These are phyloP conservation scores for Cicer arietinum DNA, from an alignment of 306 rosid species.

Conservation along the genomic window DNA sequence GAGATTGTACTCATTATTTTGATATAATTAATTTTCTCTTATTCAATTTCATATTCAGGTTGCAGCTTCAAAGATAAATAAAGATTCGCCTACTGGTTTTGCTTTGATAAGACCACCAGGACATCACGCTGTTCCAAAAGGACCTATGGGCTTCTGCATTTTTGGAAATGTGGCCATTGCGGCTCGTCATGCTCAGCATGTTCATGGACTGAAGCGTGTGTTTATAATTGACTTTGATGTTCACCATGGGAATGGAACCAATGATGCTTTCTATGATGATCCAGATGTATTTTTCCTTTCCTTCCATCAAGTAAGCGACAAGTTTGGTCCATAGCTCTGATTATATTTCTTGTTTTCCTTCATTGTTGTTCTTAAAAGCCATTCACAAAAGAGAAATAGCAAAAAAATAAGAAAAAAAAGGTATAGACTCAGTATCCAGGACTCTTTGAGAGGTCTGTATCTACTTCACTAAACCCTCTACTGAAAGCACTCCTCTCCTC, in stretches of 20 bases:
- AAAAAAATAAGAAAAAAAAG: neutral
- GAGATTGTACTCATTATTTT: slow-evolving; percentile 11
- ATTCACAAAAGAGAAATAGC: slow-evolving; percentile 11
- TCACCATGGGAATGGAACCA: slow-evolving; percentile 96
- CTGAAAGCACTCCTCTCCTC: neutral
- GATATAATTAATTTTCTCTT: slow-evolving; percentile 15
- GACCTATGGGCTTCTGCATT: slow-evolving; percentile 94
- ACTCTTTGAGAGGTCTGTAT: slow-evolving; percentile 14
- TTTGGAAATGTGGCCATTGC: slow-evolving; percentile 93
- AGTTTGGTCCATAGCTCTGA: slow-evolving; percentile 27
- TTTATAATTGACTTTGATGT: slow-evolving; percentile 94
- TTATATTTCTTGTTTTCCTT: slow-evolving; percentile 2
- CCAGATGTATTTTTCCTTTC: slow-evolving; percentile 90
- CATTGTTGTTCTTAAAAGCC: slow-evolving; percentile 37
- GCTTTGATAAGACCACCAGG: slow-evolving; percentile 98
- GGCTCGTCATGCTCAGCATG: slow-evolving; percentile 89
- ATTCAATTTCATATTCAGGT: slow-evolving; percentile 55
- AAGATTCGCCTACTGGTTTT: slow-evolving; percentile 79
- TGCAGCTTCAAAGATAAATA: slow-evolving; percentile 65
- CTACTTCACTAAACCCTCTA: neutral
- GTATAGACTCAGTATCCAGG: neutral
- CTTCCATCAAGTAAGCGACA: slow-evolving; percentile 83
- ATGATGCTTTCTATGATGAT: slow-evolving; percentile 90
- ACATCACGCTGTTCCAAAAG: slow-evolving; percentile 92
- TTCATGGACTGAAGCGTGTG: slow-evolving; percentile 80